Base-by-base conservation (phyloP, 169 alveolate species). In the Plasmodium cynomolgi region DNA sequence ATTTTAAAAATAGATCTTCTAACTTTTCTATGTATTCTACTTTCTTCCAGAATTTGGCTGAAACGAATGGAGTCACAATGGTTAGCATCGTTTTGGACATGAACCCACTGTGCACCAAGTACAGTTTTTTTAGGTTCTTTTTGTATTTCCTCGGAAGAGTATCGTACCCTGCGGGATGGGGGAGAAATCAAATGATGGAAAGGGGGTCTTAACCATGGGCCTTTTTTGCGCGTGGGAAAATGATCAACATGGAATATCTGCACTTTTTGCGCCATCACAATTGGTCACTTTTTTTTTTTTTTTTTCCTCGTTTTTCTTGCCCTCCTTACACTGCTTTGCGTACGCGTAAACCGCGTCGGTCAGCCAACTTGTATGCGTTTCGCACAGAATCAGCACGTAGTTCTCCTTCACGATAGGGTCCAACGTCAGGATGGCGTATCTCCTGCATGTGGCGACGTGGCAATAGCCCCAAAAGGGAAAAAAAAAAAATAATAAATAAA, bases 51-150 rank as follows among this genome's bases (percentile, higher is more conserved):
- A 84, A 84, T 41, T 94, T 92, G 1, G 96, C 90, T 47, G 94
- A 94, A 1, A 94, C 95, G 34, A 95, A 96, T 23, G 97, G 97
- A 11, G 96, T 82, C 56, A 94, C 54, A 20, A 93, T 72, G 1
- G 96, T 82, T 31, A 96, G 83, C 83, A 95, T 3, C 9, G 97
- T 94, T 92, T 93, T 95, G 8, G 97, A 93, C 29, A 95, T 71
- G 84, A 84, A 91, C 17, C 95, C 96, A 17, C 97, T 94, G 81
- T 96, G 97, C 5, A 96, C 93, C 11, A 96, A 90, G 75, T 96
- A 96, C 31, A 95, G 94, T 92, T 95, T 95, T 9, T 68, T 84
- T 71, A 96, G 83, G 37, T 96, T 95, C 88, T 94, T 95, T 93
- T 96, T 96, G 41, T 88, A 84, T 50, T 62, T 92, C 91, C 93